Percentiles rank a stretch among this genome's conserved stretches.
phyloP scores from a whole-genome alignment of 352 stramenopile species.

The Phytophthora colocasiae region DNA sequence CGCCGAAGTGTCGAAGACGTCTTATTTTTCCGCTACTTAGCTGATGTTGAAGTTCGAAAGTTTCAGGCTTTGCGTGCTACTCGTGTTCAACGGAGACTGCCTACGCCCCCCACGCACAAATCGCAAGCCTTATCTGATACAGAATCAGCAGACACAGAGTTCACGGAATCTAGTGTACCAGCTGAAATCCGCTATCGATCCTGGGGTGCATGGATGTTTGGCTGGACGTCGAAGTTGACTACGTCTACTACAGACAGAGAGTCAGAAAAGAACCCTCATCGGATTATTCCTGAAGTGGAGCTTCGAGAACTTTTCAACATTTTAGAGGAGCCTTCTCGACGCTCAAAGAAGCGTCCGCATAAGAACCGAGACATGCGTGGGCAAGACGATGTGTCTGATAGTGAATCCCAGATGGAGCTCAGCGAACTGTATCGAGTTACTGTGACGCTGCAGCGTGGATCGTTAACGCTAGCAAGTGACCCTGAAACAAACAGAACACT shows the following conservation, averaged over 20 bases:
- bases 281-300: constrained; percentile 81
- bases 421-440: constrained; percentile 79
- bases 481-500: constrained; percentile 73
- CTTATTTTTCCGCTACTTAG: constrained; percentile 86
- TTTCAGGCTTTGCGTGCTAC: constrained; percentile 28
- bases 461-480: constrained; percentile 79
- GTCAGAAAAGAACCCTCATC: constrained; percentile 38
- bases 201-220: constrained; percentile 89
- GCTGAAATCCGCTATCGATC: constrained; percentile 79
- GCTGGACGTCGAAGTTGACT: constrained; percentile 79
- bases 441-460: constrained; percentile 74
- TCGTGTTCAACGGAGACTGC: constrained; percentile 30
- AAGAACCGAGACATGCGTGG: constrained; percentile 35
- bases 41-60: constrained; percentile 60
- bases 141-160: constrained; percentile 83
- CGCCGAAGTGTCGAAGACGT: constrained; percentile 83
- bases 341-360: constrained; percentile 59
- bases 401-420: constrained; percentile 44
- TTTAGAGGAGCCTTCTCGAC: constrained; percentile 78
- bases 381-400: constrained; percentile 41
- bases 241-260: constrained; percentile 40
- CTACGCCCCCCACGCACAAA: constrained; percentile 55
- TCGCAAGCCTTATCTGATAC: constrained; percentile 67
- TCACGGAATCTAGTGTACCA: constrained; percentile 72
- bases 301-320: constrained; percentile 90